Base-by-base conservation (phyloP, 1,284 basidiomycete genomes). In the Somion occarium region DNA sequence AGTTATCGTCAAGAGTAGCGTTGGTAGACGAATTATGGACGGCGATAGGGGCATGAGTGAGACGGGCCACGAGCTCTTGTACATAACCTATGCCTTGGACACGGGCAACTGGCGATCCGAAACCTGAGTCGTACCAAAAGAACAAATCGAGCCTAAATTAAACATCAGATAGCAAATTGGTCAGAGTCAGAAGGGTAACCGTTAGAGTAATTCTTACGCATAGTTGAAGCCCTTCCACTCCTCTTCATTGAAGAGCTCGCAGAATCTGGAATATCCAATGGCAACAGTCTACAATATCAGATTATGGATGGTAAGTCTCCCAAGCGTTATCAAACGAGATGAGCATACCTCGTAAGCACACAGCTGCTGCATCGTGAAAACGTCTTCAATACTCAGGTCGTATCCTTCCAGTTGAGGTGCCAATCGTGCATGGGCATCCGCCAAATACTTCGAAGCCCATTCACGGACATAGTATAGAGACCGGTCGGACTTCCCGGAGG, bases 141-240 rank as follows among this genome's bases (percentile, higher is more conserved):
- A 60, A 65, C n/a, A 73, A 53, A 50, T 74, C 73, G 56, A 73
- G 56, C 1, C 71, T 72, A 38, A 1, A 30, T 41, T 9, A 18
- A 30, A 26, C 23, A 22, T 23, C 13, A 23, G 26, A 1, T 13
- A 24, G 2, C n/a, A 30, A 19, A 9, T 44, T 25, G 9, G 18
- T 20, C n/a, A n/a, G n/a, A n/a, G n/a, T n/a, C n/a, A n/a, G n/a
- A n/a, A n/a, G n/a, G n/a, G n/a, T n/a, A n/a, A n/a, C n/a, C n/a
- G n/a, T 9, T 22, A 27, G 38, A 43, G 12, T 1, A 15, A 11
- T 11, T 73, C 84, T 54, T 60, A 88, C 81, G 83, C 74, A 55
- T 94, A 95, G 64, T 92, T 81, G 65, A 91, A 95, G 11, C 90
- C 91, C 59, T 87, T 79, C 86, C 92, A 94, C 66, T 97, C 93